Percentiles rank a stretch among this genome's conserved stretches.
These are phyloP conservation scores for Passalora sequoiae DNA, from an alignment of 2,329 filamentous ascomycete genomes.

Conservation along the genomic window DNA sequence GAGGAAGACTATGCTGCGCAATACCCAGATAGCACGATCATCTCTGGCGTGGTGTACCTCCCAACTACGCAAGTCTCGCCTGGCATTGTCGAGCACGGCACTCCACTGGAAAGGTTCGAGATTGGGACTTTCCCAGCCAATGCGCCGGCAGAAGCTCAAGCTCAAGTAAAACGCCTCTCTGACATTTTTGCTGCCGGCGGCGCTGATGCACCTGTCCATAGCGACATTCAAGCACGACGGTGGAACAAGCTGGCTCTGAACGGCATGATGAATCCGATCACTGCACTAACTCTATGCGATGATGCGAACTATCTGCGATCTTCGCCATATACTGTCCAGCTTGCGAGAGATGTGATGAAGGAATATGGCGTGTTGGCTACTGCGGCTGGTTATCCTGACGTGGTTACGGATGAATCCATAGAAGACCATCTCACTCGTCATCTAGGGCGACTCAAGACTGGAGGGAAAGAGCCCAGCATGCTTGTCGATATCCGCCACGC, in stretches of 20 bases:
- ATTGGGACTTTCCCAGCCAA: conserved; percentile 47
- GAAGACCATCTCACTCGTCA: conserved; percentile 39
- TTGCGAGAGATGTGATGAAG: conserved; percentile 42
- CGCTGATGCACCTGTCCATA: conserved; percentile 46
- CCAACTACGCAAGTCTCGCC: conserved; percentile 49
- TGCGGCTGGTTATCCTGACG: conserved; percentile 36
- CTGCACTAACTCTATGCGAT: conserved; percentile 51
- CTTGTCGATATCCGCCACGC: conserved; percentile 43
- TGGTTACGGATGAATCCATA: conserved; percentile 37
- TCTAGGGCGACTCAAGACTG: conserved; percentile 35
- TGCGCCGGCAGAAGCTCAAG: conserved; percentile 15
- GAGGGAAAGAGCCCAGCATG: conserved; percentile 48
- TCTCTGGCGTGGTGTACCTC: conserved; percentile 54
- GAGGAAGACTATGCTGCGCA: conserved; percentile 50
- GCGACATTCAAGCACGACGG: conserved; percentile 52
- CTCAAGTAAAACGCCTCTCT: conserved; percentile 14
- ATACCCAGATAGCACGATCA: conserved; percentile 48
- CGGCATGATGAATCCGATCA: conserved; percentile 56
- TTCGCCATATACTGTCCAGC: conserved; percentile 37
- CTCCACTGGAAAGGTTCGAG: conserved; percentile 46
- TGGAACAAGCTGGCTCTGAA: conserved; percentile 60
- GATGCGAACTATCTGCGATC: conserved; percentile 48
- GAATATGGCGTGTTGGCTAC: conserved; percentile 42
- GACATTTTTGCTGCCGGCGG: conserved; percentile 34
- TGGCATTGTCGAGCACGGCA: conserved; percentile 44